Evolutionary conservation across 164 flowering plant species (phyloP).

Genomic region (Buxus sempervirens): DNA sequence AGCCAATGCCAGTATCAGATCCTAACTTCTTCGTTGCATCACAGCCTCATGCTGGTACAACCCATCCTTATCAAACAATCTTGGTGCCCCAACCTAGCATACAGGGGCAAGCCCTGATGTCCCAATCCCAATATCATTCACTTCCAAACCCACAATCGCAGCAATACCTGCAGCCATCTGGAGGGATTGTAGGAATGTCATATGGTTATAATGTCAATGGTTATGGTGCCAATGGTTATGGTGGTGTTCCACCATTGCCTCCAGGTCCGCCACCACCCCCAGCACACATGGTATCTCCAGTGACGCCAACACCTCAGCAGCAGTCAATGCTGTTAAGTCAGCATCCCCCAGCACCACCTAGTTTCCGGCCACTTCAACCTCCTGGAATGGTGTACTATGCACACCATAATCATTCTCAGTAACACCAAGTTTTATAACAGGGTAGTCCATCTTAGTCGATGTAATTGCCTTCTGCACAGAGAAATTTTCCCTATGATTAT

Average conservation of each 20-base stretch:
- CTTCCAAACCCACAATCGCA: slow-evolving; percentile 46
- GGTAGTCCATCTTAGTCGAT: slow-evolving; percentile 7
- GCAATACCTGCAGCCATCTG: slow-evolving; percentile 61
- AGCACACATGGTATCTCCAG: slow-evolving; percentile 40
- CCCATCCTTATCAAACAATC: slow-evolving; percentile 52
- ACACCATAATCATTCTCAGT: slow-evolving; percentile 41
- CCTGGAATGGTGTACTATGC: slow-evolving; percentile 62
- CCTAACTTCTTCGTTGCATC: slow-evolving; percentile 36
- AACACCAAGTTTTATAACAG: slow-evolving; percentile 2
- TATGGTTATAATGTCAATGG: slow-evolving; percentile 35
- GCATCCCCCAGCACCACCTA: slow-evolving; percentile 52
- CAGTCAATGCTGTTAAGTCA: slow-evolving; percentile 26
- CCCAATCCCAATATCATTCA: slow-evolving; percentile 62
- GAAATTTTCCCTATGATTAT: background rate
- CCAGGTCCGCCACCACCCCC: slow-evolving; percentile 52
- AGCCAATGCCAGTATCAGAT: slow-evolving; percentile 38
- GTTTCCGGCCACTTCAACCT: slow-evolving; percentile 69
- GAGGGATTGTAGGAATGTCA: slow-evolving; percentile 37
- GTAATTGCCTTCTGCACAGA: slow-evolving; percentile 7
- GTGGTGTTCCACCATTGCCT: slow-evolving; percentile 42
- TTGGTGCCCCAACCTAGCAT: slow-evolving; percentile 40
- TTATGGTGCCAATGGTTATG: slow-evolving; percentile 30
- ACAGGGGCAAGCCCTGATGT: slow-evolving; percentile 37
- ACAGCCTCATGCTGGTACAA: slow-evolving; percentile 27
- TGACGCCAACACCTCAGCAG: slow-evolving; percentile 32